Evolutionary conservation across 2,329 filamentous ascomycete genomes (phyloP).

Genomic region (Alternaria triticimaculans): DNA sequence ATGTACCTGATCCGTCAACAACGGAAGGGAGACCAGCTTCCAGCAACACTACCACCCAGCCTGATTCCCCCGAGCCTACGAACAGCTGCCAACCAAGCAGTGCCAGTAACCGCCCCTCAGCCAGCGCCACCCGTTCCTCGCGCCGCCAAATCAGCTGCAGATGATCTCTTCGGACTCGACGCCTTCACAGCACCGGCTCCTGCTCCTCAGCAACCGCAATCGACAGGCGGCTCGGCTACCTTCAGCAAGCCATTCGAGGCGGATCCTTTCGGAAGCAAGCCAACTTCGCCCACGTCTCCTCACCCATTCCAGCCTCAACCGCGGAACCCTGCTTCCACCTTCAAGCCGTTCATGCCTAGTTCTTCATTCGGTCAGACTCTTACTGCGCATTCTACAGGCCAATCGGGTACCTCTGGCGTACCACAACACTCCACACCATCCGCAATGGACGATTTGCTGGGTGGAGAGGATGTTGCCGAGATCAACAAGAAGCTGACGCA

Average conservation of each 20-base stretch:
- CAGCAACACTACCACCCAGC: slow-evolving; percentile 77
- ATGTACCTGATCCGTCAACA: slow-evolving; percentile 97
- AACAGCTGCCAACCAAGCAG: slow-evolving; percentile 55
- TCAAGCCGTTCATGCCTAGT: slow-evolving; percentile 91
- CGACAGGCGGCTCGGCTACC: slow-evolving; percentile 73
- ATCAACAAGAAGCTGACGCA: slow-evolving; percentile 85
- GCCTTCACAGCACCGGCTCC: slow-evolving; percentile 63
- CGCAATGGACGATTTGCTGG: slow-evolving; percentile 79
- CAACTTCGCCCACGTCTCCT: slow-evolving; percentile 62
- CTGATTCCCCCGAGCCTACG: slow-evolving; percentile 89
- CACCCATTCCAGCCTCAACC: slow-evolving; percentile 55
- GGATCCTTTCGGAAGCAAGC: slow-evolving; percentile 68
- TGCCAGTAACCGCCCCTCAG: slow-evolving; percentile 53
- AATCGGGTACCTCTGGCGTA: slow-evolving; percentile 56
- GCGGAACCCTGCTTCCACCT: slow-evolving; percentile 59
- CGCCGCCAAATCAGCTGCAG: slow-evolving; percentile 75
- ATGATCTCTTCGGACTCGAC: slow-evolving; percentile 93
- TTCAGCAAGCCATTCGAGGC: slow-evolving; percentile 53
- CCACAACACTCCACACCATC: slow-evolving; percentile 52
- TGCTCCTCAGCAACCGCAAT: slow-evolving; percentile 65
- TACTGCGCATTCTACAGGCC: slow-evolving; percentile 77
- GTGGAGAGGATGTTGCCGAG: slow-evolving; percentile 83
- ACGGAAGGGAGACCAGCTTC: slow-evolving; percentile 72
- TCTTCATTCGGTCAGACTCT: slow-evolving; percentile 90
- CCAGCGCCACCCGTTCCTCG: slow-evolving; percentile 49